Evolutionary conservation across 495 filamentous ascomycete species (phyloP).

Genomic region (Penicillium diatomitis): DNA sequence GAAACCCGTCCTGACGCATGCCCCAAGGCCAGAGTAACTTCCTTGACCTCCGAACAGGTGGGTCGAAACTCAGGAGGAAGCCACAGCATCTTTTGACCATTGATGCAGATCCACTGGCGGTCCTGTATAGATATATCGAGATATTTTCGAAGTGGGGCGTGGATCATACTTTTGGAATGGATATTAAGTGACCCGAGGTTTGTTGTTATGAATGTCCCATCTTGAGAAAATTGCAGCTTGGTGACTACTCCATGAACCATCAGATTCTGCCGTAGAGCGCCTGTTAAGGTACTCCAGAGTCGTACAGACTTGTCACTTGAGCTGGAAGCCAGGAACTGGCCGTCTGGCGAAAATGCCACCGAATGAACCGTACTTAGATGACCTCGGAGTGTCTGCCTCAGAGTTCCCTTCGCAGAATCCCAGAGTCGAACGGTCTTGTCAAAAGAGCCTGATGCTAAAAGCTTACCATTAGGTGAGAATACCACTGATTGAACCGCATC

Average conservation of each 20-base stretch:
- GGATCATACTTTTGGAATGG: not conserved
- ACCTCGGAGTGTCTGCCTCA: slow-evolving; percentile 13
- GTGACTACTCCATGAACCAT: not conserved
- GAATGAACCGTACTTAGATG: slow-evolving; percentile 9
- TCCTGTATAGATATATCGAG: not conserved
- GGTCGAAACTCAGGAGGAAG: not conserved
- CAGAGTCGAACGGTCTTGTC: slow-evolving; percentile 20
- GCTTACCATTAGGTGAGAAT: slow-evolving; percentile 16
- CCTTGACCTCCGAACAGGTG: not conserved
- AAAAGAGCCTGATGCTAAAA: slow-evolving; percentile 8
- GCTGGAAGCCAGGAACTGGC: slow-evolving; percentile 19
- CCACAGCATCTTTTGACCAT: not conserved
- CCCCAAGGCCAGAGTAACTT: not conserved
- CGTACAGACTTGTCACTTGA: slow-evolving; percentile 15
- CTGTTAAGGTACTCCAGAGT: slow-evolving; percentile 19
- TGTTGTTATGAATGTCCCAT: not conserved
- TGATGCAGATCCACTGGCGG: not conserved
- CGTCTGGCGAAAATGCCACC: slow-evolving; percentile 15
- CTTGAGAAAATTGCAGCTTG: not conserved
- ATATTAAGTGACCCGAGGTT: not conserved
- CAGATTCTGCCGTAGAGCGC: slow-evolving; percentile 9
- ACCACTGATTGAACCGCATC: slow-evolving; percentile 5
- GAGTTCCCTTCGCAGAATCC: slow-evolving; percentile 9
- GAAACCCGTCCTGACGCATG: not conserved
- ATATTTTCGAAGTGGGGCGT: not conserved